A percentile compares a stretch with the other conserved stretches of the same genome.
Conservation (phyloP, 805 yeast genomes). For the Candida vartiovaarae region DNA sequence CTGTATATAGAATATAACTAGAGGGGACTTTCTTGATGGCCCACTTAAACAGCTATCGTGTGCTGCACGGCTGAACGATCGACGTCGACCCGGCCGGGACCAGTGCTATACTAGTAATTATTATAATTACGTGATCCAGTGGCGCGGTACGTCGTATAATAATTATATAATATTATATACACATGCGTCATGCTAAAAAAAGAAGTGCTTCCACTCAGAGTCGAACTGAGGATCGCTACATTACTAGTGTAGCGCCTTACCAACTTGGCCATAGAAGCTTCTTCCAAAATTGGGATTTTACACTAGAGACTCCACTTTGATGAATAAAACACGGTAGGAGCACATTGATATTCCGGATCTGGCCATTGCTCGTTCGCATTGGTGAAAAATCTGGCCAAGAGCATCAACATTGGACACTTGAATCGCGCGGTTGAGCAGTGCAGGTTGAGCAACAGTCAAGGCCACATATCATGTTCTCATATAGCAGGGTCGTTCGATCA, state of each 20-base stretch:
- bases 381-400: no score
- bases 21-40: no score
- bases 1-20: no score
- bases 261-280: slow-evolving; percentile 52
- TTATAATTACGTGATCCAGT: no score
- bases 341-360: neutral
- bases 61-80: no score
- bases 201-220: slow-evolving; percentile 56
- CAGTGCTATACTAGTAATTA: no score
- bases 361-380: neutral
- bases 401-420: no score
- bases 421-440: neutral
- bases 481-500: neutral
- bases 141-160: no score
- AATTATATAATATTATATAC: no score
- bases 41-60: no score
- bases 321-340: neutral
- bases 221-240: slow-evolving; percentile 78
- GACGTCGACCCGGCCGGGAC: no score
- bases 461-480: neutral
- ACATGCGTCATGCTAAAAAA: neutral
- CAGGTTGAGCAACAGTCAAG: no score
- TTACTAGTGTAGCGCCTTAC: slow-evolving; percentile 83
- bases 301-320: neutral
- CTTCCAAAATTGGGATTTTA: neutral